Evolutionary conservation across 2,329 filamentous ascomycete genomes (phyloP), one percentile per base, ranked within the genome.

Genomic region (Ophiostoma himal-ulmi): DNA sequence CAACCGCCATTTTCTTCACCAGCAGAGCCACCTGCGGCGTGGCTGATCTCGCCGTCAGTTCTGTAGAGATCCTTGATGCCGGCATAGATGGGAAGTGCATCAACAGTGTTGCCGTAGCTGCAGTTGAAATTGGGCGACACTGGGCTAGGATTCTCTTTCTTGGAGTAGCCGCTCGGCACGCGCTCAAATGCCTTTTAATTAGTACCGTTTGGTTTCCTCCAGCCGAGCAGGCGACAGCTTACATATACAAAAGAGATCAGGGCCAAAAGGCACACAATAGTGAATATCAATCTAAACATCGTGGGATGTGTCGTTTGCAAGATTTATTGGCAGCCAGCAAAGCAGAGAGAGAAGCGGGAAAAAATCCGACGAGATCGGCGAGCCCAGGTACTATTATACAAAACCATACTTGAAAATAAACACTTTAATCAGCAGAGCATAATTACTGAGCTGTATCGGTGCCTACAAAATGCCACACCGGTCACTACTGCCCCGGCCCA

Each of bases 1-100:
- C 68, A 69, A 57, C 68, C 68, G 57, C 68, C 44, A 39, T 60
- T 60, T 0, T 41, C 68, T 8, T 57, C 57, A 14, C 57, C 68
- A 1, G 68, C 39, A 5, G 68, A 57, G 26, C 68, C 57, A 14
- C 57, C 68, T 2, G 68, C 39, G 1, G 68, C 68, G 26, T 52
- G 62, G 57, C 68, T 65, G 5, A 44, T 37, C 39, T 60, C 57
- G 4, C 37, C 48, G 57, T 41, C 68, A 17, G 44, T 69, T 17
- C 48, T 64, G 68, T 69, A 69, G 13, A 69, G 68, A 26, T 65
- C 39, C 26, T 65, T 65, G 57, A 69, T 65, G 39, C 68, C 54
- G 26, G 30, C 68, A 20, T 69, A 60, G 26, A 69, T 69, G 26
- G 68, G 30, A 11, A 60, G 13, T 30, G 64, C 68, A 44, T 69